A percentile compares a stretch with the other conserved stretches of the same genome.
Evolutionary conservation across 345 rosid genomes (phyloP).

Genomic region (Aquilaria sinensis): DNA sequence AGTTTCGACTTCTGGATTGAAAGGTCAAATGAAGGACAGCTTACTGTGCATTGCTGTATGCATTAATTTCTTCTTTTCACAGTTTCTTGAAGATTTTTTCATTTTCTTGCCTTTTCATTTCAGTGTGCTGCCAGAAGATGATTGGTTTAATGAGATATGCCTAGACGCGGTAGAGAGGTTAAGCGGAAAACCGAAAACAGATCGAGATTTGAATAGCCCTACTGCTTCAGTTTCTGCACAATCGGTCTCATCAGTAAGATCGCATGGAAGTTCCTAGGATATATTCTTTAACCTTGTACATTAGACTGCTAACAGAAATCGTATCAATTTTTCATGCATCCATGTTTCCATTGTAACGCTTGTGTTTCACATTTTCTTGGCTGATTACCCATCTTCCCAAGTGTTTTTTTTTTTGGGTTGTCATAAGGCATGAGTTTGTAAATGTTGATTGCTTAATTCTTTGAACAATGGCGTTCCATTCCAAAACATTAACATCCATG

Average conservation of each 20-base stretch:
- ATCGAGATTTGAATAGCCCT: conserved; percentile 76
- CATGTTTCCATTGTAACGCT: conserved; percentile 14
- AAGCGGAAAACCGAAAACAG: conserved; percentile 82
- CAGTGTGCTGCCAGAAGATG: conserved; percentile 89
- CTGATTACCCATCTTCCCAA: neutral
- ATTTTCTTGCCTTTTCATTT: conserved; percentile 8
- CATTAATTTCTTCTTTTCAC: no score
- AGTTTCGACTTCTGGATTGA: no score
- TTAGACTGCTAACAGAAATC: conserved; percentile 17
- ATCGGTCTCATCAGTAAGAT: conserved; percentile 86
- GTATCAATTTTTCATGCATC: conserved; percentile 9
- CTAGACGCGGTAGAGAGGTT: conserved; percentile 75
- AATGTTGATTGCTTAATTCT: conserved; percentile 18
- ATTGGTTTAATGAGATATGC: conserved; percentile 83
- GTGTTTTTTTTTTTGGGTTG: neutral
- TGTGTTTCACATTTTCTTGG: neutral
- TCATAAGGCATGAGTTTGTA: conserved; percentile 19
- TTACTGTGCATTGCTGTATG: no score
- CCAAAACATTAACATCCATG: no score
- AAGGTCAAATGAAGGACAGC: no score
- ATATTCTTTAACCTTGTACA: conserved; percentile 27
- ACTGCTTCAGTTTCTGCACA: conserved; percentile 97
- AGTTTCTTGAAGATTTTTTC: neutral
- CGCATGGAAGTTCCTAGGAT: conserved; percentile 73
- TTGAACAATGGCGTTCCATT: no score